A percentile compares a stretch with the other conserved stretches of the same genome.
Evolutionary conservation across 306 rosid species (phyloP).

Genomic region (Vigna mungo): DNA sequence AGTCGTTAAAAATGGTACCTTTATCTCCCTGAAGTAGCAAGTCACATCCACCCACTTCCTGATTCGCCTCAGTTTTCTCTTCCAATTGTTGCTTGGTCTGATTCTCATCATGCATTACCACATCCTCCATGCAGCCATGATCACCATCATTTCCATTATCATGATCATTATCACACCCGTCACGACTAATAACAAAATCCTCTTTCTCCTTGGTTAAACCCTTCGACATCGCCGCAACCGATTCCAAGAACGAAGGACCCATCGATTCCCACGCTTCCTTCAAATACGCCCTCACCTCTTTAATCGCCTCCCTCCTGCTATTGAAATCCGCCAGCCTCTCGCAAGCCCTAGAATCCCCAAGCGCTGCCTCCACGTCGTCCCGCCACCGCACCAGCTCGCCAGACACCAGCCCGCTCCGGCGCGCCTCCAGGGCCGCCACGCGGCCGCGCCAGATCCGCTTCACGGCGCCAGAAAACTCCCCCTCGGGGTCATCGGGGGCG

Average conservation of each 20-base stretch:
- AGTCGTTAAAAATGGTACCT: constrained; percentile 39
- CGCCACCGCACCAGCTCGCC: constrained; percentile 56
- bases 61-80: constrained; percentile 31
- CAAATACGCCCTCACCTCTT: constrained; percentile 52
- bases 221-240: constrained; percentile 33
- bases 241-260: constrained; percentile 66
- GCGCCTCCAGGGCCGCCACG: constrained; percentile 39
- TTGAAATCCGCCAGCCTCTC: constrained; percentile 57
- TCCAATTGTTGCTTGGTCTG: constrained; percentile 36
- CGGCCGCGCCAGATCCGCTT: constrained; percentile 71
- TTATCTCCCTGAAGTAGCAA: constrained; percentile 32
- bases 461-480: constrained; percentile 58
- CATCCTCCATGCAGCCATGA: constrained; percentile 37
- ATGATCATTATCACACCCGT: not conserved
- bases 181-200: not conserved
- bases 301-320: constrained; percentile 60
- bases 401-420: constrained; percentile 46
- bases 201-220: not conserved
- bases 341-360: constrained; percentile 53
- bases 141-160: not conserved
- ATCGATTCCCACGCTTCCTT: constrained; percentile 62
- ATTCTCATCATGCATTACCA: constrained; percentile 18
- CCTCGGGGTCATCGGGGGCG: constrained; percentile 29
- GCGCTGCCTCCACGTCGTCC: constrained; percentile 64
- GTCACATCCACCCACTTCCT: constrained; percentile 38